Evolutionary conservation across 768 basidiomycete genomes (phyloP).

Genomic region (Nidularia pulvinata): DNA sequence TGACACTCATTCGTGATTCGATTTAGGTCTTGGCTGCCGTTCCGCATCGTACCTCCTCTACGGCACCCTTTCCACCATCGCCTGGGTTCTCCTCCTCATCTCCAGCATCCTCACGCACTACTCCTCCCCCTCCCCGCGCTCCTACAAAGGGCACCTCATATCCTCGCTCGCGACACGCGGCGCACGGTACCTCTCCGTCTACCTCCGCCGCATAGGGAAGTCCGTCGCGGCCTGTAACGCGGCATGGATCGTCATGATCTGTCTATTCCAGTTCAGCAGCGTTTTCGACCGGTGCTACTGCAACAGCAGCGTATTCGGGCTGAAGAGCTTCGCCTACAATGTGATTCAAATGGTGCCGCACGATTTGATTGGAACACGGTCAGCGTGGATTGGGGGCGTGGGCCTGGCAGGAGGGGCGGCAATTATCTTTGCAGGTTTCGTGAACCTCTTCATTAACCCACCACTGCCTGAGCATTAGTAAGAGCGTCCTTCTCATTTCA

Average conservation of each 20-base stretch:
- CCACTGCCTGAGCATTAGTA: neutral
- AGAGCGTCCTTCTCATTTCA: neutral
- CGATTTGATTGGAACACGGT: slow-evolving; percentile 19
- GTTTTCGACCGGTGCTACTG: slow-evolving; percentile 28
- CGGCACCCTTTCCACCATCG: slow-evolving; percentile 20
- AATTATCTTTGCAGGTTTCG: neutral
- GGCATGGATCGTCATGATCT: slow-evolving; percentile 20
- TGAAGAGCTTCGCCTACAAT: slow-evolving; percentile 17
- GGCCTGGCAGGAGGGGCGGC: neutral
- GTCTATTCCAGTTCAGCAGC: slow-evolving; percentile 24
- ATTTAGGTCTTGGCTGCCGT: slow-evolving; percentile 24
- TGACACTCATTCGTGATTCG: neutral
- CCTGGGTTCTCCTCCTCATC: slow-evolving; percentile 20
- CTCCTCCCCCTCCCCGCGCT: slow-evolving; percentile 7
- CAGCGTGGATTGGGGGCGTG: slow-evolving; percentile 32
- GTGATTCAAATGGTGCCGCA: slow-evolving; percentile 13
- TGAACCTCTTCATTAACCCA: neutral
- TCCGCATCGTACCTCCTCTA: slow-evolving; percentile 23
- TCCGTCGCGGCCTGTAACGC: slow-evolving; percentile 21
- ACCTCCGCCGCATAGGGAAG: slow-evolving; percentile 22
- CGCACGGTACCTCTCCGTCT: slow-evolving; percentile 12
- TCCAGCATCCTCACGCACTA: slow-evolving; percentile 20
- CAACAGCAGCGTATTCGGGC: slow-evolving; percentile 24
- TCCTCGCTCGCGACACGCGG: neutral
- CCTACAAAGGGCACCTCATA: neutral